phyloP scores from a whole-genome alignment of 441 rosid genomes.

The Erysimum cheiri region DNA sequence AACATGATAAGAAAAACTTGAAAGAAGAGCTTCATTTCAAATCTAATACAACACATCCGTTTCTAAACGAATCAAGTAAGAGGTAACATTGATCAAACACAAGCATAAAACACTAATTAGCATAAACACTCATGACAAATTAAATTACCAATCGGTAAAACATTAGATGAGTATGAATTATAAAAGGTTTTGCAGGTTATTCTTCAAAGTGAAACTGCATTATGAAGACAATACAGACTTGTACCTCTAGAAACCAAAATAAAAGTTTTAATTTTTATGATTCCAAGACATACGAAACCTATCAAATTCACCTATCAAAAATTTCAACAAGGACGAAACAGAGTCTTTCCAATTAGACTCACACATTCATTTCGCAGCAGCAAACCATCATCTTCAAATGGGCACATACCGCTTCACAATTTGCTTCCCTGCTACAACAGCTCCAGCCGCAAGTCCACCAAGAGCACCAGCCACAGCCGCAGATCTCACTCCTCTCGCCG shows the following conservation, averaged over 20 bases:
- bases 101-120: not conserved
- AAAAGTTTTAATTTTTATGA: slow-evolving; percentile 37
- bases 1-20: not conserved
- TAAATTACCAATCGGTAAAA: slow-evolving; percentile 7
- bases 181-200: slow-evolving; percentile 31
- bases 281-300: slow-evolving; percentile 35
- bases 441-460: slow-evolving; percentile 85
- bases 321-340: slow-evolving; percentile 29
- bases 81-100: slow-evolving; percentile 3
- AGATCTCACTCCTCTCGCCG: slow-evolving; percentile 89
- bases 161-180: slow-evolving; percentile 14
- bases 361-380: not conserved
- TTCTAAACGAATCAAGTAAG: slow-evolving; percentile 8
- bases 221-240: slow-evolving; percentile 34
- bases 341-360: slow-evolving; percentile 37
- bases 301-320: slow-evolving; percentile 50
- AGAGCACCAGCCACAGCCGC: slow-evolving; percentile 97
- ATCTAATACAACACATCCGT: slow-evolving; percentile 30
- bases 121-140: slow-evolving; percentile 22
- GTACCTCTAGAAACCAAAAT: slow-evolving; percentile 21
- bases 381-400: slow-evolving; percentile 47
- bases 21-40: slow-evolving; percentile 12
- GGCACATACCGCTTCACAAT: slow-evolving; percentile 80
- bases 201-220: slow-evolving; percentile 34
- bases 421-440: slow-evolving; percentile 83